Percentiles rank a stretch among this genome's conserved stretches.
These are phyloP conservation scores for Pichia terricola DNA, from an alignment of 1,139 yeast species.

Conservation along the genomic window DNA sequence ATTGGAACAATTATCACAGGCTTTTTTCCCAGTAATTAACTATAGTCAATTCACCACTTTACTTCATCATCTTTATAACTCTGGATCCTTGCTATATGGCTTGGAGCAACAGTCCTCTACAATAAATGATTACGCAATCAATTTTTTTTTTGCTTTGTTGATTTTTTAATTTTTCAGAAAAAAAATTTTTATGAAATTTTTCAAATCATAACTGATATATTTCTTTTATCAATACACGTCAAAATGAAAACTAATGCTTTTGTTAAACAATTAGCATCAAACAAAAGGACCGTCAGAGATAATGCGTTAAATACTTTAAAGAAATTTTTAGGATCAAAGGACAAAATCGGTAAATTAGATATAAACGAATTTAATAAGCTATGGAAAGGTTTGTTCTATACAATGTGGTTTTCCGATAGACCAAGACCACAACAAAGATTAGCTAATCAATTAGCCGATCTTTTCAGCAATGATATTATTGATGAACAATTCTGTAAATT, in stretches of 20 bases:
- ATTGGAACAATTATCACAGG: too few relatives aligned
- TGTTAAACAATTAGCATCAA: slow-evolving; percentile 78
- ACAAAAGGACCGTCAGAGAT: slow-evolving; percentile 65
- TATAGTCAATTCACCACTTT: too few relatives aligned
- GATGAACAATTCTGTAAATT: slow-evolving; percentile 38
- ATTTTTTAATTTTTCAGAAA: too few relatives aligned
- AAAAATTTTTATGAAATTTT: too few relatives aligned
- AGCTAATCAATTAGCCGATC: slow-evolving; percentile 61
- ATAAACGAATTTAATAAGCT: slow-evolving; percentile 60
- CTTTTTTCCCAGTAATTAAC: too few relatives aligned
- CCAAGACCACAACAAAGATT: slow-evolving; percentile 84
- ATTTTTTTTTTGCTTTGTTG: too few relatives aligned
- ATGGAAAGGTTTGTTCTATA: slow-evolving; percentile 88
- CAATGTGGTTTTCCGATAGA: slow-evolving; percentile 95
- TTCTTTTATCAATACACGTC: neutral
- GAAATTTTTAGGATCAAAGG: slow-evolving; percentile 38
- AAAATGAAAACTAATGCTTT: slow-evolving; percentile 34
- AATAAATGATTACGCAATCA: too few relatives aligned
- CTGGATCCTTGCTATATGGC: too few relatives aligned
- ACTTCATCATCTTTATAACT: too few relatives aligned
- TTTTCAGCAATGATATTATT: slow-evolving; percentile 41
- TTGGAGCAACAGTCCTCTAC: too few relatives aligned
- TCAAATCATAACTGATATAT: too few relatives aligned
- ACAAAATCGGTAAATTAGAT: slow-evolving; percentile 15
- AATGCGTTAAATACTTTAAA: slow-evolving; percentile 63